Conservation (phyloP, 140 eudicot genomes). For the Ambrosia hybrid region DNA sequence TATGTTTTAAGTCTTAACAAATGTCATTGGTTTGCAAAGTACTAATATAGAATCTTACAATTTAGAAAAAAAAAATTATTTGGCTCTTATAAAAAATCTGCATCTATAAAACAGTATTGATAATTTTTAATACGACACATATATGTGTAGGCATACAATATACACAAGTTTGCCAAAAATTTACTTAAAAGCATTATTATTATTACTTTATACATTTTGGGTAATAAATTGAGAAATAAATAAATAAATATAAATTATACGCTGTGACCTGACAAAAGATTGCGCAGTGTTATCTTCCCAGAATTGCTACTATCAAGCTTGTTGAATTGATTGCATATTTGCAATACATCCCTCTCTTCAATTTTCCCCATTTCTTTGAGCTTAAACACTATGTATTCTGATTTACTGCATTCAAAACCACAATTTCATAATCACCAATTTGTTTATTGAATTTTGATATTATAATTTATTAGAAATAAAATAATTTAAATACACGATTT, state of each 20-base stretch:
- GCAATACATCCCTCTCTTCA: conserved; percentile 54
- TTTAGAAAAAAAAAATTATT: too few species aligned
- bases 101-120: too few species aligned
- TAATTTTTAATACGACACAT: too few species aligned
- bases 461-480: too few species aligned
- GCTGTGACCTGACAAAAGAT: conserved; percentile 42
- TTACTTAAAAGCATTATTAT: neutral
- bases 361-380: conserved; percentile 87
- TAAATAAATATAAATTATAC: conserved; percentile 6
- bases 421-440: neutral
- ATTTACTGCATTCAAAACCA: conserved; percentile 51
- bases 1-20: too few species aligned
- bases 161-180: neutral
- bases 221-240: conserved; percentile 1
- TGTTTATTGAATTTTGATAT: neutral
- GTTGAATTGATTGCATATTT: conserved; percentile 65
- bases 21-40: too few species aligned
- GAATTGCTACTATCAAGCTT: conserved; percentile 55
- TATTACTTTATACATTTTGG: neutral
- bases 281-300: conserved; percentile 64
- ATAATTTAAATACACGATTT: too few species aligned
- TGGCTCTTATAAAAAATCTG: too few species aligned
- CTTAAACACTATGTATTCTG: conserved; percentile 66
- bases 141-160: neutral
- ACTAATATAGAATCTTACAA: too few species aligned